phyloP scores from a whole-genome alignment of 345 rosid species.

The Physaria fendleri region DNA sequence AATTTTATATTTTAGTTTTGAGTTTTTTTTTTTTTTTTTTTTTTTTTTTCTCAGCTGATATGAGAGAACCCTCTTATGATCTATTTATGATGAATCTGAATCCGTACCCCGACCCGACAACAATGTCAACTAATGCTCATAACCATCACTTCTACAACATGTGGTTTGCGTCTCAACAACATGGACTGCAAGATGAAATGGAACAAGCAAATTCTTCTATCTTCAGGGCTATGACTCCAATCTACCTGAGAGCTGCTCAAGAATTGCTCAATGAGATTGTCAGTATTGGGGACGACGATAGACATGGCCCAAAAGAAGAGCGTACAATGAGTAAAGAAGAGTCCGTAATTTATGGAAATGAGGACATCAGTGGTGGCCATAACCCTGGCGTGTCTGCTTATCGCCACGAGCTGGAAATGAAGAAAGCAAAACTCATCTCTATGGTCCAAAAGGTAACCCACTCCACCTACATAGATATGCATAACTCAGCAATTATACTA shows the following conservation, averaged over 20 bases:
- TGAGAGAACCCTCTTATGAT: conserved; percentile 21
- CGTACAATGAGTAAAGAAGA: conserved; percentile 14
- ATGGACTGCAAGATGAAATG: background rate
- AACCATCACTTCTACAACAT: conserved; percentile 14
- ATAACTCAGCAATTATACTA: too few relatives aligned
- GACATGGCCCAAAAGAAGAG: background rate
- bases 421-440: conserved; percentile 54
- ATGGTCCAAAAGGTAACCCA: conserved; percentile 62
- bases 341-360: background rate
- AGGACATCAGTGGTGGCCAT: background rate
- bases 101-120: background rate
- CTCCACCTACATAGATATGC: background rate
- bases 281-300: conserved; percentile 32
- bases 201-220: conserved; percentile 34
- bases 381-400: background rate
- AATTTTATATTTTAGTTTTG: background rate
- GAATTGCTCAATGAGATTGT: conserved; percentile 71
- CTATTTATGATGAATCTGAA: conserved; percentile 11
- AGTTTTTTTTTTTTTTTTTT: conserved; percentile 1
- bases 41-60: background rate
- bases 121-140: background rate
- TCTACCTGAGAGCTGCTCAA: conserved; percentile 65
- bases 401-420: conserved; percentile 57
- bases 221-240: conserved; percentile 37
- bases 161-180: conserved; percentile 7